These are phyloP conservation scores for Linanthus parryae DNA, from an alignment of 148 eudicot genomes.

Conservation along the genomic window DNA sequence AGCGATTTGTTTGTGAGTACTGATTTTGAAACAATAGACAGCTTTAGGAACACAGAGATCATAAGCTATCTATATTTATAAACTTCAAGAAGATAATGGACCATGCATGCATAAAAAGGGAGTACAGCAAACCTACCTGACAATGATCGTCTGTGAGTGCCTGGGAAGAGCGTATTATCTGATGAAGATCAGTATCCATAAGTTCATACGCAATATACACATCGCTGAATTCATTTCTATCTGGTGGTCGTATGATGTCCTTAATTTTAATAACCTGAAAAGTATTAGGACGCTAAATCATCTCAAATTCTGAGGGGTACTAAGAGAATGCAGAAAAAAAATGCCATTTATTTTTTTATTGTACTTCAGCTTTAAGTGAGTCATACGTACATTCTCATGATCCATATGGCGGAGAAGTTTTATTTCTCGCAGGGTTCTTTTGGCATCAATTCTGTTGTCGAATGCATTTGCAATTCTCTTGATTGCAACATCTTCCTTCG, in stretches of 20 bases:
- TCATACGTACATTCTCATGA: conserved; percentile 72
- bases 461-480: conserved; percentile 90
- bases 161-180: conserved; percentile 79
- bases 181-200: conserved; percentile 82
- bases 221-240: conserved; percentile 33
- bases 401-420: conserved; percentile 91
- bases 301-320: not conserved
- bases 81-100: no score
- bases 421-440: conserved; percentile 83
- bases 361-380: not conserved
- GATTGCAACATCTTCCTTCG: conserved; percentile 84
- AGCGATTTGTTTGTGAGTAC: no score
- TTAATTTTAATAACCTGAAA: conserved; percentile 45
- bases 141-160: conserved; percentile 87
- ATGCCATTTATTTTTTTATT: not conserved
- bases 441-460: conserved; percentile 84
- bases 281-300: not conserved
- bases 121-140: conserved; percentile 49
- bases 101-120: no score
- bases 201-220: conserved; percentile 35
- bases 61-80: no score
- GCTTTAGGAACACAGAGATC: no score
- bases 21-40: no score
- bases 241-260: conserved; percentile 46
- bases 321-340: conserved; percentile 45